Percentiles rank a stretch among this genome's conserved stretches.
These are phyloP conservation scores for Ogataea neopini DNA, from an alignment of 805 yeast genomes.

Conservation along the genomic window DNA sequence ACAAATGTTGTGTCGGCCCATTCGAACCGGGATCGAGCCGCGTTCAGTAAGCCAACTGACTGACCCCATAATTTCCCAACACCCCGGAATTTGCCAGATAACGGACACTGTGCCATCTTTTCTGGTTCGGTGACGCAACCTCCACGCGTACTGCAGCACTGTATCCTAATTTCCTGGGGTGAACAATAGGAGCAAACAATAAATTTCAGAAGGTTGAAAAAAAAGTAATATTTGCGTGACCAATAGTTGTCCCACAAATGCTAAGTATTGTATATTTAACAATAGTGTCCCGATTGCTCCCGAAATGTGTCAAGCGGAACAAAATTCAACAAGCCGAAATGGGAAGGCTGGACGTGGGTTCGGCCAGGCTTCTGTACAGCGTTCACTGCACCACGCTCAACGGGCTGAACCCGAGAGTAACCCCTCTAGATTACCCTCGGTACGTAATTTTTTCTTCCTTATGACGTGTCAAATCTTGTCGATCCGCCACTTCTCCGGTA, in stretches of 20 bases:
- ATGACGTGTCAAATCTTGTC: too few relatives aligned
- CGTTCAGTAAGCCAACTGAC: background rate
- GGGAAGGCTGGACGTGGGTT: too few relatives aligned
- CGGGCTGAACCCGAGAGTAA: background rate
- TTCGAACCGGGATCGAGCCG: background rate
- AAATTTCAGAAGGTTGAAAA: background rate
- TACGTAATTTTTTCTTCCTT: too few relatives aligned
- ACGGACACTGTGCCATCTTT: background rate
- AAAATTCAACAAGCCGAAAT: background rate
- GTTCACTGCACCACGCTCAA: too few relatives aligned
- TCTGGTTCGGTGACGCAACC: constrained; percentile 1
- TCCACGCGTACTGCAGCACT: constrained; percentile 2
- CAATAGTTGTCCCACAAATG: constrained; percentile 13
- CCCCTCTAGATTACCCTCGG: too few relatives aligned
- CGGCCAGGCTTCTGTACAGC: too few relatives aligned
- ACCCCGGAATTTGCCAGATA: constrained; percentile 9
- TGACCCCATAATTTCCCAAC: background rate
- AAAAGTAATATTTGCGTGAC: constrained; percentile 12
- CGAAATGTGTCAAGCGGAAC: constrained; percentile 3
- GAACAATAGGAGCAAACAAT: constrained; percentile 10
- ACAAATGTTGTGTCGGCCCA: background rate
- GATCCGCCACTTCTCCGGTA: too few relatives aligned
- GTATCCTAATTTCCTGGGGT: constrained; percentile 15
- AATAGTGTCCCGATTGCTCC: constrained; percentile 1
- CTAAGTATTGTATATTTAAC: background rate